A percentile compares a stretch with the other conserved stretches of the same genome.
Evolutionary conservation across 768 basidiomycete species (phyloP).

Genomic region (Rhodotorula kratochvilovae): DNA sequence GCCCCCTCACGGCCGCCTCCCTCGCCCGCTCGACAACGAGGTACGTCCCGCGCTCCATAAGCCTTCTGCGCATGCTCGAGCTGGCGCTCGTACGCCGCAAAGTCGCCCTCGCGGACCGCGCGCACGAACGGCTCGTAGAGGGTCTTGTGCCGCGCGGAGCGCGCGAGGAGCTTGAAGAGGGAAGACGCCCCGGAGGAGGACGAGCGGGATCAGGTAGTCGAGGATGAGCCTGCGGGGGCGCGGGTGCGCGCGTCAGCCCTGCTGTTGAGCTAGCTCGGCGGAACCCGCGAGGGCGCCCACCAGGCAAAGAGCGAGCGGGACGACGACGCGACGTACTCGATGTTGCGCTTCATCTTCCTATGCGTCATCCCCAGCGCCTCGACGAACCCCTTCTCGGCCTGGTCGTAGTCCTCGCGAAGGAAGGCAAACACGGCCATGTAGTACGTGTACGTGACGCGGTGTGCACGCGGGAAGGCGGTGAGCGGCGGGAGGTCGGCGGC

Average conservation of each 20-base stretch:
- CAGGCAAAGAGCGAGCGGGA: background rate
- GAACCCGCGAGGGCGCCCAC: no score
- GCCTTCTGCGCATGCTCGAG: slow-evolving; percentile 64
- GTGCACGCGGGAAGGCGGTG: slow-evolving; percentile 58
- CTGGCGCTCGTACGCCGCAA: slow-evolving; percentile 72
- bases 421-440: slow-evolving; percentile 93
- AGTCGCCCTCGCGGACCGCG: slow-evolving; percentile 72
- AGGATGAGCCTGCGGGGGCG: slow-evolving; percentile 66
- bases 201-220: slow-evolving; percentile 82
- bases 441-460: slow-evolving; percentile 85
- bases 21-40: slow-evolving; percentile 80
- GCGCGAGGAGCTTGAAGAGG: slow-evolving; percentile 65
- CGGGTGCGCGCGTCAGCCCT: background rate
- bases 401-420: slow-evolving; percentile 81
- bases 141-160: slow-evolving; percentile 59
- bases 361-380: slow-evolving; percentile 8
- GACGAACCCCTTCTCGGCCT: slow-evolving; percentile 52
- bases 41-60: slow-evolving; percentile 83
- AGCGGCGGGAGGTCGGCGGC: slow-evolving; percentile 81
- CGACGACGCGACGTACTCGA: slow-evolving; percentile 63
- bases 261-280: no score
- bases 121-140: slow-evolving; percentile 74
- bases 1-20: slow-evolving; percentile 74
- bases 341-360: slow-evolving; percentile 73
- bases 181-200: slow-evolving; percentile 78